Conservation (phyloP, 2,329 filamentous ascomycete species). For the Lachnum nothofagi region DNA sequence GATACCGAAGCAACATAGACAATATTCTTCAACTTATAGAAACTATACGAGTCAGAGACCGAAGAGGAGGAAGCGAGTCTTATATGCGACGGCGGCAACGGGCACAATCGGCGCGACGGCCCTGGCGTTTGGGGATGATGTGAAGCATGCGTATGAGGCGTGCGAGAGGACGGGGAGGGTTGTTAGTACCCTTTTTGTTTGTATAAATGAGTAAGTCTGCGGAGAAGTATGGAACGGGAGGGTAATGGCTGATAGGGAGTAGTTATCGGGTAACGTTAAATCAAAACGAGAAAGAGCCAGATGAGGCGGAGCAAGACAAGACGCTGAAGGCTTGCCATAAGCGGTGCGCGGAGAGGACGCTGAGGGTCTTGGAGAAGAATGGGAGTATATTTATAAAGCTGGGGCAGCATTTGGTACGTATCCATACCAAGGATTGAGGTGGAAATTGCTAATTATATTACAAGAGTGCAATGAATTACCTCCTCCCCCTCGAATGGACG, state of each 20-base stretch:
- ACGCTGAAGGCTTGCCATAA: conserved; percentile 80
- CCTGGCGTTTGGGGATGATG: conserved; percentile 59
- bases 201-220: conserved; percentile 75
- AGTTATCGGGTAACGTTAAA: conserved; percentile 88
- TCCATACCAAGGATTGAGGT: conserved; percentile 12
- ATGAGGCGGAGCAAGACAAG: conserved; percentile 60
- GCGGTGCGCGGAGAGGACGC: conserved; percentile 81
- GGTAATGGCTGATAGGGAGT: conserved; percentile 1
- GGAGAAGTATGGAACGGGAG: background rate
- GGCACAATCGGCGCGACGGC: conserved; percentile 24
- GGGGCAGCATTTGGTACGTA: conserved; percentile 75
- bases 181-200: conserved; percentile 65
- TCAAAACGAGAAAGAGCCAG: conserved; percentile 54
- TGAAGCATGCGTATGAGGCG: conserved; percentile 70
- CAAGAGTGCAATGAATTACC: conserved; percentile 91
- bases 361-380: conserved; percentile 86
- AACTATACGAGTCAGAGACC: conserved; percentile 10
- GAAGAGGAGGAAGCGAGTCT: conserved; percentile 15
- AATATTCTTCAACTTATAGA: conserved; percentile 10
- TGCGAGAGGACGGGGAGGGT: conserved; percentile 76
- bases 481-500: conserved; percentile 87
- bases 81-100: conserved; percentile 22
- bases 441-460: conserved; percentile 20
- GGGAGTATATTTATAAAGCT: conserved; percentile 98
- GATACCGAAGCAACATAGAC: conserved; percentile 2